These are phyloP conservation scores for Thraustochytrium sp. DNA, from an alignment of 352 stramenopile species.

Conservation along the genomic window DNA sequence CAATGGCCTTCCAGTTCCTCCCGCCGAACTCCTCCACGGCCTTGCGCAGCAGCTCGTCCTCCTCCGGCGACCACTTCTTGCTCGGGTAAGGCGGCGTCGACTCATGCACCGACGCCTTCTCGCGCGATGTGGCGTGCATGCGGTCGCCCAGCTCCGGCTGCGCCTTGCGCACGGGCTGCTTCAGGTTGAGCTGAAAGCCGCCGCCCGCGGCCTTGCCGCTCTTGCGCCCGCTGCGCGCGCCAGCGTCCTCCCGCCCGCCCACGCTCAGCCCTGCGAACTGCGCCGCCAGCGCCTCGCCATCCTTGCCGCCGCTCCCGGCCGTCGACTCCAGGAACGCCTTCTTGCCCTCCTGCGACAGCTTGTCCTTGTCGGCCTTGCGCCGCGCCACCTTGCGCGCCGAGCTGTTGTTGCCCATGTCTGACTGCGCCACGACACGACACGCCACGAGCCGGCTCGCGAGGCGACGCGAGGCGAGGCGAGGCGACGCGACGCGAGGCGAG, in stretches of 20 bases:
- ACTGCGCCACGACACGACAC: too few relatives aligned
- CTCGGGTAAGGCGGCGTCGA: not conserved
- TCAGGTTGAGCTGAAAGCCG: not conserved
- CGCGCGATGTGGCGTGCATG: not conserved
- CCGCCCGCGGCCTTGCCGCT: not conserved
- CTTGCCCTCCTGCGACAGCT: not conserved
- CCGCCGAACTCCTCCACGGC: slow-evolving; percentile 72
- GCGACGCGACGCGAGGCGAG: too few relatives aligned
- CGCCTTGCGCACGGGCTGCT: not conserved
- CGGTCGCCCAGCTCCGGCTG: not conserved
- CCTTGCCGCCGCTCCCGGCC: not conserved
- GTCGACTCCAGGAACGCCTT: slow-evolving; percentile 1
- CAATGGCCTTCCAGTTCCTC: slow-evolving; percentile 80
- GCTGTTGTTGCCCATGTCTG: too few relatives aligned
- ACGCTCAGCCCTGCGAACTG: not conserved
- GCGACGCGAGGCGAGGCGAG: too few relatives aligned
- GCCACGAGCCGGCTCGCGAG: too few relatives aligned
- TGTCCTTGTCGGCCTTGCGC: too few relatives aligned
- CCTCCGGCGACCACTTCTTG: slow-evolving; percentile 68
- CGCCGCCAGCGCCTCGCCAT: not conserved
- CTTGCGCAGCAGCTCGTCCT: slow-evolving; percentile 73
- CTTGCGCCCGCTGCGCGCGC: not conserved
- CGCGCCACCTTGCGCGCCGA: too few relatives aligned
- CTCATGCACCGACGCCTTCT: not conserved
- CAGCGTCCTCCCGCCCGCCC: not conserved